Conservation (phyloP, 192 early-diverging fungal species). For the Linnemannia schmuckeri region DNA sequence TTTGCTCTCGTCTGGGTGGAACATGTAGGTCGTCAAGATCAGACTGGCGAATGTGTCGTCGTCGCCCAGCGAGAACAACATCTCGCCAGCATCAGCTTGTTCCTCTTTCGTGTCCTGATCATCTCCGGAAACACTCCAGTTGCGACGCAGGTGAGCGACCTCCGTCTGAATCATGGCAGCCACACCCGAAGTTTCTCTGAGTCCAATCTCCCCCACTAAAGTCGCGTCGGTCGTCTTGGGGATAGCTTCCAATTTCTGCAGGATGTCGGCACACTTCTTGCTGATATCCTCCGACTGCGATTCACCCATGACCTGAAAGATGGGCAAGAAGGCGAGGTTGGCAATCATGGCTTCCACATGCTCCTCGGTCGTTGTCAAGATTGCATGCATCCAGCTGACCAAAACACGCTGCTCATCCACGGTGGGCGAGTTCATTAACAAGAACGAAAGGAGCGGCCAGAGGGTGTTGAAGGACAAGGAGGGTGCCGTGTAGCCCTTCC, state of each 20-base stretch:
- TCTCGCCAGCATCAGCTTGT: background rate
- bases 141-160: slow-evolving; percentile 14
- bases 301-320: slow-evolving; percentile 67
- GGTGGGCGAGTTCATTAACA: slow-evolving; percentile 61
- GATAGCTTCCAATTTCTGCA: slow-evolving; percentile 39
- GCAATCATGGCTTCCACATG: slow-evolving; percentile 30
- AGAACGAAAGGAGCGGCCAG: slow-evolving; percentile 59
- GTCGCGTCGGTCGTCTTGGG: slow-evolving; percentile 1
- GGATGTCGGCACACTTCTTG: slow-evolving; percentile 50
- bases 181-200: slow-evolving; percentile 9
- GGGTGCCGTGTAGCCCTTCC: slow-evolving; percentile 28
- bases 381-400: slow-evolving; percentile 47
- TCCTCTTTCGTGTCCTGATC: background rate
- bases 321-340: slow-evolving; percentile 61
- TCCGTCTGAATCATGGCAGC: slow-evolving; percentile 42
- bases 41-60: slow-evolving; percentile 41
- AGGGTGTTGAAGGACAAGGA: slow-evolving; percentile 39
- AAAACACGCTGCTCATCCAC: slow-evolving; percentile 60
- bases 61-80: slow-evolving; percentile 11
- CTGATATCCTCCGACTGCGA: slow-evolving; percentile 19
- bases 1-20: slow-evolving; percentile 44
- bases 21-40: slow-evolving; percentile 51
- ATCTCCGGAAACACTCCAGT: background rate
- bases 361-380: slow-evolving; percentile 5
- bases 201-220: background rate